These are phyloP conservation scores for Xanthoconium separans DNA, from an alignment of 1,284 basidiomycete genomes.

Conservation along the genomic window DNA sequence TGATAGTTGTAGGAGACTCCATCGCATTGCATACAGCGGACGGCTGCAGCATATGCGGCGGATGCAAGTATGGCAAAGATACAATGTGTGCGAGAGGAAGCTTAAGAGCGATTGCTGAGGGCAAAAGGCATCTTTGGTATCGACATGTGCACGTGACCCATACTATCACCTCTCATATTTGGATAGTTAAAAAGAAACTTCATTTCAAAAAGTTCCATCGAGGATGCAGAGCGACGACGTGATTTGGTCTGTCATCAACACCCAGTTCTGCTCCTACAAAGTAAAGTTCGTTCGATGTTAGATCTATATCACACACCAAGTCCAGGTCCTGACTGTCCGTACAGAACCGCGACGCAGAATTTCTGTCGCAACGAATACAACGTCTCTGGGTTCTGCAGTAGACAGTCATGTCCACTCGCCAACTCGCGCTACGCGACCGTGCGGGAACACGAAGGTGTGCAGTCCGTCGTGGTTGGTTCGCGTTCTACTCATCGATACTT, in stretches of 20 bases:
- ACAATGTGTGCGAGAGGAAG: no score
- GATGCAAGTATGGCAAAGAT: no score
- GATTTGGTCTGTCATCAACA: constrained; percentile 93
- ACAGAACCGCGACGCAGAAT: constrained; percentile 89
- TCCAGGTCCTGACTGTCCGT: constrained; percentile 4
- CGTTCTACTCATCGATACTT: background rate
- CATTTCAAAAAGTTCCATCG: background rate
- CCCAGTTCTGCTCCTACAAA: constrained; percentile 96
- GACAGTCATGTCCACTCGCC: constrained; percentile 95
- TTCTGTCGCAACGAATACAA: constrained; percentile 99
- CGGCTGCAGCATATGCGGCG: no score
- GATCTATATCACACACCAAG: background rate
- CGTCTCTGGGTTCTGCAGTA: constrained; percentile 94
- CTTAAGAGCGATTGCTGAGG: no score
- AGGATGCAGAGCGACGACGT: constrained; percentile 91
- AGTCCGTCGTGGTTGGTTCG: background rate
- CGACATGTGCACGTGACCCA: constrained; percentile 1
- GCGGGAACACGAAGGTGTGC: constrained; percentile 87
- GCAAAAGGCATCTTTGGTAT: no score
- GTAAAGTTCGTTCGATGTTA: constrained; percentile 73
- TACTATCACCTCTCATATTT: background rate
- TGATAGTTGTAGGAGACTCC: no score
- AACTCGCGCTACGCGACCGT: constrained; percentile 98
- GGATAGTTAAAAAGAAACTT: background rate
- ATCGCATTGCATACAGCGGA: no score